These are phyloP conservation scores for Paradendryphiella salina DNA, from an alignment of 2,329 filamentous ascomycete genomes.

Conservation along the genomic window DNA sequence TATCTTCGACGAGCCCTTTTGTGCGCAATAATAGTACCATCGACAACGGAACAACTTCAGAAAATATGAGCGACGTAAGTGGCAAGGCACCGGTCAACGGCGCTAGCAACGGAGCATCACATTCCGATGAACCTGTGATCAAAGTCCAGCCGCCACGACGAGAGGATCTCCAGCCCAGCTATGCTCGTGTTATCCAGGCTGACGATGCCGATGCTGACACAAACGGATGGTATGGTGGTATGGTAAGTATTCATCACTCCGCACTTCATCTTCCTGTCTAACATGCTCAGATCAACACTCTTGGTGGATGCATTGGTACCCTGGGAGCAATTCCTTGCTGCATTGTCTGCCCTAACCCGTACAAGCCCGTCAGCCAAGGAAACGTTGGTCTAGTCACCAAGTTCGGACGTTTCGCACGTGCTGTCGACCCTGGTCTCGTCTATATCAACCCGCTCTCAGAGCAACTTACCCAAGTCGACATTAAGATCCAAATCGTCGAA, in stretches of 20 bases:
- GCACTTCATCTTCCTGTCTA: neutral
- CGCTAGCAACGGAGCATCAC: slow-evolving; percentile 11
- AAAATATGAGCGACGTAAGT: slow-evolving; percentile 39
- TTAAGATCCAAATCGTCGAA: slow-evolving; percentile 99
- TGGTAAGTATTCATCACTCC: slow-evolving; percentile 50
- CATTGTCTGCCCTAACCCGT: slow-evolving; percentile 90
- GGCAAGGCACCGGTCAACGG: slow-evolving; percentile 45
- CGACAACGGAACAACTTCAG: slow-evolving; percentile 13
- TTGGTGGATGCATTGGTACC: slow-evolving; percentile 76
- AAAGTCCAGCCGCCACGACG: slow-evolving; percentile 76
- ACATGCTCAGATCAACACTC: slow-evolving; percentile 61
- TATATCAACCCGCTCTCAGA: slow-evolving; percentile 97
- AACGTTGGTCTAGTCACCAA: slow-evolving; percentile 95
- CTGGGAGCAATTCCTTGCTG: slow-evolving; percentile 90
- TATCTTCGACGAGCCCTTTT: slow-evolving; percentile 35
- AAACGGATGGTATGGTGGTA: slow-evolving; percentile 85
- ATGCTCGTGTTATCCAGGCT: slow-evolving; percentile 67
- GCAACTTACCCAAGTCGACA: slow-evolving; percentile 86
- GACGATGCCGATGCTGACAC: slow-evolving; percentile 68
- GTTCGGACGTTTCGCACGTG: slow-evolving; percentile 92
- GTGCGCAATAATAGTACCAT: slow-evolving; percentile 17
- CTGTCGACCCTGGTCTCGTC: slow-evolving; percentile 93
- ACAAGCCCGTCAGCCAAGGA: slow-evolving; percentile 88
- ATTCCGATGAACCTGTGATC: slow-evolving; percentile 44
- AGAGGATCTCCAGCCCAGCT: slow-evolving; percentile 83